These are phyloP conservation scores for Fusarium sulawesiense DNA, from an alignment of 2,329 filamentous ascomycete species.

Conservation along the genomic window DNA sequence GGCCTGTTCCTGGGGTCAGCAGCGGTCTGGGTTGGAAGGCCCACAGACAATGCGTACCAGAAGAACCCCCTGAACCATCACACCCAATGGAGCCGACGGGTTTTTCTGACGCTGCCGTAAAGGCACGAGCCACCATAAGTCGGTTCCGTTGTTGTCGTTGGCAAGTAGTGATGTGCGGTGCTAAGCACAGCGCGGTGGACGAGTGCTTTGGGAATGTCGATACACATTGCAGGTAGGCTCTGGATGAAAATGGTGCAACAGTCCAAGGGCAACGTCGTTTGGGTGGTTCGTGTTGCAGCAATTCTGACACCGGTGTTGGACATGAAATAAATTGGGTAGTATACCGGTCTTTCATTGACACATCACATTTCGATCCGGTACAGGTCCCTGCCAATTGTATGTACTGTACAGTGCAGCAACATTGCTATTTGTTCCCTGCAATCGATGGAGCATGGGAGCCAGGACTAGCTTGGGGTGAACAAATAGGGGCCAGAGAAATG, in stretches of 20 bases:
- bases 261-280: conserved; percentile 11
- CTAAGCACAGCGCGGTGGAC: conserved; percentile 5
- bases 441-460: conserved; percentile 23
- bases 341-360: conserved; percentile 35
- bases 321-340: conserved; percentile 27
- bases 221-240: background rate
- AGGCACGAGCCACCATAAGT: conserved; percentile 14
- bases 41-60: conserved; percentile 35
- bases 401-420: conserved; percentile 18
- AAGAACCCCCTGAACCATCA: conserved; percentile 33
- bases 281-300: conserved; percentile 28
- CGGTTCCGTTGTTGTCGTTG: conserved; percentile 5
- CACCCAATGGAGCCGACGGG: conserved; percentile 29
- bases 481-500: conserved; percentile 27
- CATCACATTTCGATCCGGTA: conserved; percentile 44
- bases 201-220: background rate
- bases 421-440: conserved; percentile 28
- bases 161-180: conserved; percentile 1
- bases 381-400: conserved; percentile 16
- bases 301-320: conserved; percentile 35
- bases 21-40: conserved; percentile 40
- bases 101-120: conserved; percentile 20
- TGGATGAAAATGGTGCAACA: conserved; percentile 7
- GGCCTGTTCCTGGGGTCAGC: conserved; percentile 37
- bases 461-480: conserved; percentile 31